Evolutionary conservation across 805 yeast species (phyloP).

Genomic region (Maudiozyma serrabonitensis): DNA sequence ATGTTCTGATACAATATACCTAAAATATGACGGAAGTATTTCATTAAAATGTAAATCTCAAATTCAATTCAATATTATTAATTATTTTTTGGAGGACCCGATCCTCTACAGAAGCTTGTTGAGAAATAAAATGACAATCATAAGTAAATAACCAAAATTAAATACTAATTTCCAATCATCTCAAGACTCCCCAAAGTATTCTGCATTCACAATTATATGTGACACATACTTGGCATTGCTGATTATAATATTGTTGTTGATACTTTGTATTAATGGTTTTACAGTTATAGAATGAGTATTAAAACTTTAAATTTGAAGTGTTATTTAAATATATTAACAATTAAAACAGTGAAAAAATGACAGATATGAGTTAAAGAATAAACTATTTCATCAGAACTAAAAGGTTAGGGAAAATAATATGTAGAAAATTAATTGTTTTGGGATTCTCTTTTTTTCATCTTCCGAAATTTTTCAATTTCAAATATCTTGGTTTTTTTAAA

Average conservation of each 20-base stretch:
- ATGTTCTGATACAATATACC: neutral
- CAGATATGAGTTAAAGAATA: no score
- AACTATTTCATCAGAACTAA: no score
- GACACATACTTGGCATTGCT: conserved; percentile 17
- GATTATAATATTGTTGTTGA: neutral
- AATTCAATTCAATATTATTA: neutral
- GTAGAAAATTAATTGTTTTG: no score
- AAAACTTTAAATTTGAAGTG: neutral
- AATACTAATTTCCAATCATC: neutral
- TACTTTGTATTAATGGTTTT: neutral
- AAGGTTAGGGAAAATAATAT: no score
- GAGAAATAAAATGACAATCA: no score
- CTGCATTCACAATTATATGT: conserved; percentile 3
- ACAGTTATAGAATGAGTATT: neutral
- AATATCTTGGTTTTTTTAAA: no score
- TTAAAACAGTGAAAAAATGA: no score
- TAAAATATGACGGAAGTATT: neutral
- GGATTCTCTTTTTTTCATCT: no score
- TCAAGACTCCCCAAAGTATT: neutral
- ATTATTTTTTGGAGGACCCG: conserved; percentile 51
- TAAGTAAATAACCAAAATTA: no score
- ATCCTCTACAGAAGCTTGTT: conserved; percentile 37
- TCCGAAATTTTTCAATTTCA: no score
- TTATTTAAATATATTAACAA: no score
- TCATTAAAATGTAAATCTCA: neutral